Evolutionary conservation across 257 asterid genomes (phyloP), one percentile per base, ranked within the genome.

Genomic region (Fraxinus americana): DNA sequence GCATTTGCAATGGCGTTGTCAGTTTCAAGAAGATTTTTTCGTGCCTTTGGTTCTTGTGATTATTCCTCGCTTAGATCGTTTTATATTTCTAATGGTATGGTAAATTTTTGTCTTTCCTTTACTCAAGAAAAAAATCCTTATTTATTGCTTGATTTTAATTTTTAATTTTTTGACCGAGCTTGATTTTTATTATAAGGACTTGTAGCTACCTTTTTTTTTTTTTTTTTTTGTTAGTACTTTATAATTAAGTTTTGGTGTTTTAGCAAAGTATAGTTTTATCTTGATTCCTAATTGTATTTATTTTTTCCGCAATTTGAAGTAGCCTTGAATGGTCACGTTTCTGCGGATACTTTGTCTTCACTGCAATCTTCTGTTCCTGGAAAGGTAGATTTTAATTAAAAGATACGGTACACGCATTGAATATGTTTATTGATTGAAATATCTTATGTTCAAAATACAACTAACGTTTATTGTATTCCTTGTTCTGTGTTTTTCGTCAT

Each of bases 1-100:
- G 73, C 71, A 78, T 74, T 45, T 4, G 27, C 57, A 19, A 77
- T 77, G 85, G 84, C 86, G 19, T 73, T 76, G 50, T 79, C 86
- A 25, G 73, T 84, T 74, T 77, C 79, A 1, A 80, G 79, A 57
- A 65, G 74, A 32, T 3, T 69, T 30, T 25, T 81, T 48, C 77
- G 83, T 29, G 38, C 82, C 50, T 34, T 76, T 17, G 70, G 19
- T 50, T 78, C 84, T 27, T 34, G 38, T 16, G 63, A 75, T 36
- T 79, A 73, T 35, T n/a, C 79, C 65, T 67, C 59, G 12, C 30
- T 67, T 66, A 38, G 81, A n/a, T 1, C 82, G 78, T 4, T 78
- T 75, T 74, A 71, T 19, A 69, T 67, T 59, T 71, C 73, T 21
- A 75, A 50, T 52, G 74, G 79, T 80, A 32, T 4, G 59, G 59